phyloP scores from a whole-genome alignment of 495 filamentous ascomycete species.

The Bathelium albidoporum region DNA sequence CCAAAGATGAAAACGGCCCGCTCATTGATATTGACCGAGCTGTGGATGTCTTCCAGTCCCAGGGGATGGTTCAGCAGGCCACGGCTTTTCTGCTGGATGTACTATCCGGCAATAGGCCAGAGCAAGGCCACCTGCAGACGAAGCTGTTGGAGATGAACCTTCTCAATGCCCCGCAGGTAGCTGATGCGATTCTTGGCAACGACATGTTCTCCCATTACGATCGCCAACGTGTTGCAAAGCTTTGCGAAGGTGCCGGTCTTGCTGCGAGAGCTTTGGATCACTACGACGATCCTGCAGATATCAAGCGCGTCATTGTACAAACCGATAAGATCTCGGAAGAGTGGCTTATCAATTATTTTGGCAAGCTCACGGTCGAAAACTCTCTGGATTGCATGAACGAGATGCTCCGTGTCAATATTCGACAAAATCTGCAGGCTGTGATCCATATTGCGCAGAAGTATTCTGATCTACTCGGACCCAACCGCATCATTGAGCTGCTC shows the following conservation, averaged over 20 bases:
- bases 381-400: conserved; percentile 88
- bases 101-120: conserved; percentile 84
- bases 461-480: conserved; percentile 89
- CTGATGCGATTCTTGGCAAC: conserved; percentile 92
- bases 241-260: conserved; percentile 73
- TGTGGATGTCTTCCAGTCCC: conserved; percentile 93
- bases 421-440: conserved; percentile 88
- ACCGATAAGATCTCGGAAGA: conserved; percentile 76
- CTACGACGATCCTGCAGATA: conserved; percentile 76
- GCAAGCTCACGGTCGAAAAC: conserved; percentile 86
- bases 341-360: conserved; percentile 88
- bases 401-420: conserved; percentile 93
- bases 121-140: conserved; percentile 88
- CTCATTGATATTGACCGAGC: conserved; percentile 90
- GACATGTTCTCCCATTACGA: conserved; percentile 98
- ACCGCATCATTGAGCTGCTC: conserved; percentile 79
- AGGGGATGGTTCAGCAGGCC: conserved; percentile 94
- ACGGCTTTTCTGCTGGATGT: conserved; percentile 95
- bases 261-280: conserved; percentile 65
- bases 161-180: conserved; percentile 89
- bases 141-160: conserved; percentile 97
- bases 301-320: conserved; percentile 79
- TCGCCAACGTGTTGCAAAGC: conserved; percentile 68
- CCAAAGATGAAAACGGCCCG: conserved; percentile 72
- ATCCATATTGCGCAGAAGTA: conserved; percentile 96